Base-by-base conservation (phyloP, 2,329 filamentous ascomycete species). In the Botryotinia convoluta region DNA sequence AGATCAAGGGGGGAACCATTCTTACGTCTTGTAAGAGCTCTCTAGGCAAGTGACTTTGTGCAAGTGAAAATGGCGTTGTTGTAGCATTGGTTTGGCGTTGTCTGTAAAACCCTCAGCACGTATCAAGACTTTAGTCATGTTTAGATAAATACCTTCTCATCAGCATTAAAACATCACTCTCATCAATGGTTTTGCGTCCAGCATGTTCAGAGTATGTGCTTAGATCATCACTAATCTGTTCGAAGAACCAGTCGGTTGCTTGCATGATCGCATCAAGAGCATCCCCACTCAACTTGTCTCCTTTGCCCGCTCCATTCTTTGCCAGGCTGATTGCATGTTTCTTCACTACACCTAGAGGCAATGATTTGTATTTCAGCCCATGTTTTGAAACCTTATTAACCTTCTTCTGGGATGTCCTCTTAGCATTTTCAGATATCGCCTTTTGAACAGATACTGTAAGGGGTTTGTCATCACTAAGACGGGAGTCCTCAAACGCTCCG, bases 241-340 rank as follows among this genome's bases (percentile, higher is more conserved):
- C 93, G 81, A 97, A 97, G 82, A 94, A 97, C 92, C 93, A 96
- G 75, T 97, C 93, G 4, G 93, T 93, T 0, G 94, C 93, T 80
- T 94, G 91, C 79, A 91, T 90, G 71, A 97, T 89, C 7, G 91
- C 91, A 44, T 88, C 87, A 54, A 97, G 84, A 2, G 92, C 91
- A 69, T 96, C 93, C 63, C 92, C 89, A 73, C 87, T 90, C 64
- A 97, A 88, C 76, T 91, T 93, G 8, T 88, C 84, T 77, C 91
- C 93, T 77, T 87, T 87, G 16, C 87, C 85, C 32, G 90, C 90
- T 62, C 90, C 88, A 6, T 88, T 89, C 77, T 90, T 89, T 32
- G 92, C 87, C 79, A 94, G 93, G 1, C 88, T 91, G 48, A 90
- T 91, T 12, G 91, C 91, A 2, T 94, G 83, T 75, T 89, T 87